Conservation (phyloP, 1,139 yeast genomes). For the Magnusiomyces magnusii region DNA sequence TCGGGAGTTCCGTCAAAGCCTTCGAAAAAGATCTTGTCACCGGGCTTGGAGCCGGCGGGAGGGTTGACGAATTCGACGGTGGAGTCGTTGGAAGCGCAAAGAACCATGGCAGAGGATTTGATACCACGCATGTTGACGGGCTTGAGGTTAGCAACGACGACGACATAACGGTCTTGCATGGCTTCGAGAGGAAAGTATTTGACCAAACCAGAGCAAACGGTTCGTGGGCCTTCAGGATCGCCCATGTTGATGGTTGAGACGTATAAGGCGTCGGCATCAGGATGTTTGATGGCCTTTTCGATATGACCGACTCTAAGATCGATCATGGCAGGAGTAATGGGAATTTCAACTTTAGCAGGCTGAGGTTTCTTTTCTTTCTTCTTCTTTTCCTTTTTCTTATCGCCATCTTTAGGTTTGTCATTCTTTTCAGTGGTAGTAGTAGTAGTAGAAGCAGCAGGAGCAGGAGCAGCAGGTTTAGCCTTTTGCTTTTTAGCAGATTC, state of each 20-base stretch:
- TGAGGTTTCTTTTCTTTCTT: slow-evolving; percentile 40
- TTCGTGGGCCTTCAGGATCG: slow-evolving; percentile 93
- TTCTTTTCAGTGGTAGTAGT: slow-evolving; percentile 27
- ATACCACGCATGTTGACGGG: slow-evolving; percentile 94
- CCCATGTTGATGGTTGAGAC: slow-evolving; percentile 97
- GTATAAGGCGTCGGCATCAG: slow-evolving; percentile 94
- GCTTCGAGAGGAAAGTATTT: slow-evolving; percentile 69
- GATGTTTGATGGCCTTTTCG: slow-evolving; percentile 94
- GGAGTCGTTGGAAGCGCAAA: slow-evolving; percentile 68
- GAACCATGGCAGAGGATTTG: slow-evolving; percentile 92
- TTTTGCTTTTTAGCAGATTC: slow-evolving; percentile 32
- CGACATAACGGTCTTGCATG: slow-evolving; percentile 75
- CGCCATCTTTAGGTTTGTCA: no score
- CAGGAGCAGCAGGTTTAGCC: slow-evolving; percentile 33
- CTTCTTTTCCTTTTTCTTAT: slow-evolving; percentile 51
- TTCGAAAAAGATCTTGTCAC: slow-evolving; percentile 94
- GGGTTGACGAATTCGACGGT: slow-evolving; percentile 90
- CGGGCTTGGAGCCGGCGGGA: slow-evolving; percentile 90
- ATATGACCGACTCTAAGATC: slow-evolving; percentile 96
- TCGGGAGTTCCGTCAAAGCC: slow-evolving; percentile 78
- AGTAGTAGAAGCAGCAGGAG: slow-evolving; percentile 16
- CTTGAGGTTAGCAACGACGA: slow-evolving; percentile 80
- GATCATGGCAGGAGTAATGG: slow-evolving; percentile 73
- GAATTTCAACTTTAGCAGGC: slow-evolving; percentile 47
- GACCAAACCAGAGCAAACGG: slow-evolving; percentile 93